Base-by-base conservation (phyloP, 352 stramenopile genomes). In the Pythium guiyangense region DNA sequence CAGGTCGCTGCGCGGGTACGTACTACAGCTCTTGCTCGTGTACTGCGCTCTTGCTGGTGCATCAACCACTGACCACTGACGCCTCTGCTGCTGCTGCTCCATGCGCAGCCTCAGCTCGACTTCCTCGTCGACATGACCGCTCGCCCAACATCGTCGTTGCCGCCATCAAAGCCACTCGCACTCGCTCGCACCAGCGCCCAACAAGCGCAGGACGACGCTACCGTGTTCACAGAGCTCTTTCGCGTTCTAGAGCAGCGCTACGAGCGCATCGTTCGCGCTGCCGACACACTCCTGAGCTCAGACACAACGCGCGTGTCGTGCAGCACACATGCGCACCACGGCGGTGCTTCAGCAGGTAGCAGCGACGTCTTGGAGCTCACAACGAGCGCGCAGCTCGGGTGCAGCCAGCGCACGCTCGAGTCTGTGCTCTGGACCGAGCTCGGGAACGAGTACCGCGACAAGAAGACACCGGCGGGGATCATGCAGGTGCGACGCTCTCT, bases 341-440 rank as follows among this genome's bases (percentile, higher is more conserved):
- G 39, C 26, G 47, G 14, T 52, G 22, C 22, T 52, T 9, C 6
- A 34, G n/a, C n/a, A n/a, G n/a, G n/a, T n/a, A 34, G 29, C 6
- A 34, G 49, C 4, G 34, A 55, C 14, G 37, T 46, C 14, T 35
- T 55, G 1, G 49, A 55, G 34, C 34, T 45, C 35, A 47, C 34
- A 17, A 35, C 6, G 6, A 55, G 27, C 34, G 40, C 49, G n/a
- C 49, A 35, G 35, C 34, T 55, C 11, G 12, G n/a, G 5, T 55
- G 49, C 49, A 55, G 49, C 26, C 17, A 20, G 20, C n/a, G 18
- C 22, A 20, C 29, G 18, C 49, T 55, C 25, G 49, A 55, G 29
- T 34, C 29, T 8, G 29, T 34, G 29, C 29, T 34, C 29, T 34
- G 29, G 29, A 34, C 29, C 3, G 29, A 34, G 29, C 29, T 34